Evolutionary conservation across 2,329 filamentous ascomycete species (phyloP), one percentile per base, ranked within the genome.

Genomic region (Apiospora hydei): DNA sequence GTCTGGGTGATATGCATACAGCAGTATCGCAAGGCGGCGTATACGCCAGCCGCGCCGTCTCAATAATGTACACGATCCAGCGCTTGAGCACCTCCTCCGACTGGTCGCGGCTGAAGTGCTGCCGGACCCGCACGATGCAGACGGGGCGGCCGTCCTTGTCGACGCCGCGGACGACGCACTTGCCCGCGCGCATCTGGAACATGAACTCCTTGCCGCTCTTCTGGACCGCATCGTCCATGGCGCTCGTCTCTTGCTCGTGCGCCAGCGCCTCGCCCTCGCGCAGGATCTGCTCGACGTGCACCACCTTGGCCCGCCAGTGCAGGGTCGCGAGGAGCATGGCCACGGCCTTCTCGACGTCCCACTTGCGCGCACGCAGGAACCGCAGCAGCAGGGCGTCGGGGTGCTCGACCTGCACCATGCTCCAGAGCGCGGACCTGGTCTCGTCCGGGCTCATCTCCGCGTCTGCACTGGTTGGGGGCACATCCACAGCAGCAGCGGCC

Each of bases 281-380:
- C 67, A 69, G 44, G 6, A 69, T 49, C 16, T 49, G 26, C 18
- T 98, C 95, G n/a, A 98, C 93, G 77, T 94, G 90, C 87, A 96
- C 92, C 73, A 96, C 93, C 61, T 88, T 85, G 70, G 90, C 83
- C 73, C 96, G 90, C 96, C 96, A 98, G 80, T 93, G 91, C 88
- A 98, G 93, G 0, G 96, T 97, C 1, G 93, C 93, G 49, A 98
- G 88, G 81, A 98, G 85, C 96, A 98, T 98, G 75, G 97, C 88
- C 44, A 98, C 86, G 4, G 96, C 95, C 80, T 94, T 94, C 67
- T 96, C 91, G 13, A 97, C 92, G 80, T 98, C 94, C 95, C 96
- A 98, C 83, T 97, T 96, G 64, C 94, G 88, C 24, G 94, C 94
- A 68, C 94, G 88, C 70, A 97, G 85, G 82, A 96, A 97, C 34